Evolutionary conservation across 257 asterid species (phyloP).

Genomic region (Thymus quinquecostatus): DNA sequence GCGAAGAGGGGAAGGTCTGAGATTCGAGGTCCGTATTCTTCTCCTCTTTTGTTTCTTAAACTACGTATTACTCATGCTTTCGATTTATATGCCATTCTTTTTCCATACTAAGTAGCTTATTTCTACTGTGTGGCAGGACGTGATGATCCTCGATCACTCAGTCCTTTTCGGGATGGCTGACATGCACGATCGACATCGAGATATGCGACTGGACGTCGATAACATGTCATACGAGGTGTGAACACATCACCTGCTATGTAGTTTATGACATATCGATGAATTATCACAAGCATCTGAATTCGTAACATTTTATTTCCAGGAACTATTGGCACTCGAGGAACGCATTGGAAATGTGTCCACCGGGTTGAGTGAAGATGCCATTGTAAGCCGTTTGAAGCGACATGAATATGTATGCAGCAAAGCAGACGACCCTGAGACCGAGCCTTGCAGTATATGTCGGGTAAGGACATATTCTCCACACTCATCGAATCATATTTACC

Average conservation of each 20-base stretch:
- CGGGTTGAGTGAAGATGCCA: slow-evolving; percentile 60
- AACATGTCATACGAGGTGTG: slow-evolving; percentile 76
- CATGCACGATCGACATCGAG: slow-evolving; percentile 56
- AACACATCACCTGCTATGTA: neutral
- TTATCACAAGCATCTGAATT: slow-evolving; percentile 15
- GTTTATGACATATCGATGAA: neutral
- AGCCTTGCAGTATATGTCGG: slow-evolving; percentile 74
- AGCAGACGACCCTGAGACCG: slow-evolving; percentile 44
- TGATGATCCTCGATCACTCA: slow-evolving; percentile 59
- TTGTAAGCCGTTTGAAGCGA: slow-evolving; percentile 51
- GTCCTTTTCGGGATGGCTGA: slow-evolving; percentile 59
- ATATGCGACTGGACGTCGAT: slow-evolving; percentile 70
- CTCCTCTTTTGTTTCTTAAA: no score
- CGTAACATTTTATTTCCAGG: slow-evolving; percentile 38
- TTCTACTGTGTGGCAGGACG: slow-evolving; percentile 35
- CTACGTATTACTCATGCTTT: no score
- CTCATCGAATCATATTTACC: no score
- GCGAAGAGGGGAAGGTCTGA: slow-evolving; percentile 91
- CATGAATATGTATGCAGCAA: slow-evolving; percentile 23
- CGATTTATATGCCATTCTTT: no score
- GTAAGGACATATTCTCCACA: slow-evolving; percentile 34
- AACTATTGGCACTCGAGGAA: slow-evolving; percentile 67
- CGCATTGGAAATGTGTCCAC: slow-evolving; percentile 76
- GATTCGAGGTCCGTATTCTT: slow-evolving; percentile 59
- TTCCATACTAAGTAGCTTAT: neutral